phyloP scores from a whole-genome alignment of 2,329 filamentous ascomycete species.

The Septoria linicola region DNA sequence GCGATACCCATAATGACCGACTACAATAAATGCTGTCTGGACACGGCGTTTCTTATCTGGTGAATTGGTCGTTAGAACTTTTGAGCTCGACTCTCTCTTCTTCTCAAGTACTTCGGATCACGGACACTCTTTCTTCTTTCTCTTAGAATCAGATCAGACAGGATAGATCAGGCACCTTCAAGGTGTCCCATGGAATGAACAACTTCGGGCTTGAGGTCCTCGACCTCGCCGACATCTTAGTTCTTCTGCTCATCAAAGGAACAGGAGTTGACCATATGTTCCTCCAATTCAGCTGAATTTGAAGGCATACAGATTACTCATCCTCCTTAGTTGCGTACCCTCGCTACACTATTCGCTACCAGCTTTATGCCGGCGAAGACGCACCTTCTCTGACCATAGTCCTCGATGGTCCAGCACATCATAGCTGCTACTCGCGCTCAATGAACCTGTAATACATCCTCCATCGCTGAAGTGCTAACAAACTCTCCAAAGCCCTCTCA shows the following conservation, averaged over 20 bases:
- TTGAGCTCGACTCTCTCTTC: background rate
- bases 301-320: too few relatives aligned
- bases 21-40: conserved; percentile 5
- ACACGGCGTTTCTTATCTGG: conserved; percentile 14
- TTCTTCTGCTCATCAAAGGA: background rate
- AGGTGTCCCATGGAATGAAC: background rate
- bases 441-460: background rate
- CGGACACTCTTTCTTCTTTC: conserved; percentile 16
- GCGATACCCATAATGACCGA: conserved; percentile 7
- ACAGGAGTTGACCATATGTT: too few relatives aligned
- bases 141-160: conserved; percentile 8
- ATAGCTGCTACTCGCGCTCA: background rate
- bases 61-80: background rate
- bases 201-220: background rate
- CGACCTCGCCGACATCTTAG: background rate
- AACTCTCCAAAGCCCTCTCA: too few relatives aligned
- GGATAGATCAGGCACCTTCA: background rate
- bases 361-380: too few relatives aligned
- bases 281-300: too few relatives aligned
- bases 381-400: too few relatives aligned
- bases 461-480: too few relatives aligned
- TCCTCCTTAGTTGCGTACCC: background rate
- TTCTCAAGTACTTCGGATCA: background rate
- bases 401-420: background rate
- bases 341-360: background rate